Evolutionary conservation across 441 rosid species (phyloP).

Genomic region (Corymbia calophylla): DNA sequence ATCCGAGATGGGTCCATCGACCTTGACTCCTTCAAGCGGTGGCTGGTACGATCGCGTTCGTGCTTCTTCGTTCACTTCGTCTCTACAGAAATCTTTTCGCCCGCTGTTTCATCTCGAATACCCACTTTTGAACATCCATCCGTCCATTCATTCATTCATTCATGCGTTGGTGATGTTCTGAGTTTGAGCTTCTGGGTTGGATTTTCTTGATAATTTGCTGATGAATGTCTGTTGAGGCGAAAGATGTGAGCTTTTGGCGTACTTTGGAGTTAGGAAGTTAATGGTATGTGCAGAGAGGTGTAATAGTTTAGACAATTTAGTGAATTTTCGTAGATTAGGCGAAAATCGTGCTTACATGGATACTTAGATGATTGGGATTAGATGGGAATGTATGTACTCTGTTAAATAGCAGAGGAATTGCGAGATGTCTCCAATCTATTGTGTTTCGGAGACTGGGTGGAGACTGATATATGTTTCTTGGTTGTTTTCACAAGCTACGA

Average conservation of each 20-base stretch:
- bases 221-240: background rate
- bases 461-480: background rate
- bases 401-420: background rate
- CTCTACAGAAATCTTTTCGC: background rate
- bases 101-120: background rate
- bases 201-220: background rate
- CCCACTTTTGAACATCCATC: background rate
- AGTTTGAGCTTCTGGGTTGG: background rate
- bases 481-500: background rate
- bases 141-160: fast-evolving
- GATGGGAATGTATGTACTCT: background rate
- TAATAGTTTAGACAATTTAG: background rate
- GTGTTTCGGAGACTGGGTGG: background rate
- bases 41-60: conserved; percentile 41
- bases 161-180: background rate
- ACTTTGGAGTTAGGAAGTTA: background rate
- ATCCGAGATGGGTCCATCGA: conserved; percentile 61
- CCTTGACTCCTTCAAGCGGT: conserved; percentile 42
- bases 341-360: background rate
- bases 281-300: background rate
- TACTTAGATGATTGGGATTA: background rate
- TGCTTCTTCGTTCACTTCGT: background rate
- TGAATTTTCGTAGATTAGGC: background rate
- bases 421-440: background rate
- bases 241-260: background rate